These are phyloP conservation scores for Starmerella roubikii DNA, from an alignment of 805 yeast genomes.

Conservation along the genomic window DNA sequence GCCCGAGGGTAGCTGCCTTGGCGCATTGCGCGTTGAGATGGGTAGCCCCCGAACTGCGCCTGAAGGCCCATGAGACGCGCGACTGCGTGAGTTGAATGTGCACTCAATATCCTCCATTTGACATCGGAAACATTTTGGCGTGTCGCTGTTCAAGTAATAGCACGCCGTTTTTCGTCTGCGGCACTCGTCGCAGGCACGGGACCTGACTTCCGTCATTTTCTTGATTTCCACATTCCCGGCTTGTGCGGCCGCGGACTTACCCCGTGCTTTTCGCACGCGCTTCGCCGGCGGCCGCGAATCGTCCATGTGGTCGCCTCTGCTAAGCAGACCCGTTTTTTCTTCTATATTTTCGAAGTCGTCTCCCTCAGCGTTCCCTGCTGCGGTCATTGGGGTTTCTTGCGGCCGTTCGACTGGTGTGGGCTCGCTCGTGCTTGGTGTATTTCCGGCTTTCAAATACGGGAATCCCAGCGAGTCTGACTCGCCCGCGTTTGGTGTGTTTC, in stretches of 20 bases:
- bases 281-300: neutral
- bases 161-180: conserved; percentile 69
- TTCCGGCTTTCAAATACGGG: neutral
- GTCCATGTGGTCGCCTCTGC: no score
- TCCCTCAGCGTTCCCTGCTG: no score
- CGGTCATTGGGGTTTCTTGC: no score
- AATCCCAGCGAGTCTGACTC: neutral
- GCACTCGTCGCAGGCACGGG: conserved; percentile 71
- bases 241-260: no score
- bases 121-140: conserved; percentile 55
- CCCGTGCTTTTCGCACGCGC: neutral
- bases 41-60: conserved; percentile 4
- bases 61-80: neutral
- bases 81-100: conserved; percentile 33
- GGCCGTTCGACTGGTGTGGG: neutral
- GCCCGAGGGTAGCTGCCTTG: conserved; percentile 6
- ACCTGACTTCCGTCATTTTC: conserved; percentile 20
- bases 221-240: conserved; percentile 14
- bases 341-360: no score
- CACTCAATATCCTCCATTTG: conserved; percentile 62
- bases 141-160: conserved; percentile 39
- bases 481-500: neutral
- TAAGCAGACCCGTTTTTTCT: no score
- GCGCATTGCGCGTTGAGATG: conserved; percentile 5
- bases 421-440: neutral